A percentile compares a stretch with the other conserved stretches of the same genome.
Conservation (phyloP, 1,139 yeast species). For the Kluyveromyces marxianus region DNA sequence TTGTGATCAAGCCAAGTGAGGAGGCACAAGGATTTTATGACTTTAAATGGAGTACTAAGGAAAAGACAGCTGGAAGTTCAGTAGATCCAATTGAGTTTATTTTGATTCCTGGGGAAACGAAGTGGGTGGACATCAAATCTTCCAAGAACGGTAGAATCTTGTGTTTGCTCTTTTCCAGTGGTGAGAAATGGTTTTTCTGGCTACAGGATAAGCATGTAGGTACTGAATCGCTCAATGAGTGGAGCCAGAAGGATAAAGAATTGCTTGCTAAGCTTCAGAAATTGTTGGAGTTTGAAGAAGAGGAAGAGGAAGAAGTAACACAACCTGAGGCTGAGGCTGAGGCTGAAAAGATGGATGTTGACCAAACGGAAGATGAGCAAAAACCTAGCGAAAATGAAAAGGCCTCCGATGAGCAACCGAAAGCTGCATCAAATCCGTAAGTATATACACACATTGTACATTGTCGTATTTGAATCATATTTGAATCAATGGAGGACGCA, state of each 20-base stretch:
- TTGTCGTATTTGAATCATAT: not conserved
- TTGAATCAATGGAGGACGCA: conserved; percentile 4
- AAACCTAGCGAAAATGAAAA: conserved; percentile 15
- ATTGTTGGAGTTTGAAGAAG: conserved; percentile 42
- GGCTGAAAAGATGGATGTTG: conserved; percentile 18
- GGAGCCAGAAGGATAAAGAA: conserved; percentile 56
- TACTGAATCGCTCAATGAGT: conserved; percentile 43
- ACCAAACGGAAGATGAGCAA: conserved; percentile 2
- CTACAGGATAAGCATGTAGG: conserved; percentile 74
- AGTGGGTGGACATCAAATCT: conserved; percentile 66
- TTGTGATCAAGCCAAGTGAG: conserved; percentile 50
- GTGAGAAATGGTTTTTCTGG: conserved; percentile 85
- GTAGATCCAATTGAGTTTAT: conserved; percentile 60
- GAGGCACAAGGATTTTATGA: conserved; percentile 44
- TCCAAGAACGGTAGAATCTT: conserved; percentile 82
- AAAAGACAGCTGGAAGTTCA: conserved; percentile 31
- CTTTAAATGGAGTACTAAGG: conserved; percentile 56
- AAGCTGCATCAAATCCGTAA: conserved; percentile 11
- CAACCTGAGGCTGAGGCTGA: conserved; percentile 14
- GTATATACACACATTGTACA: not conserved
- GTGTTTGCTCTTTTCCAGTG: conserved; percentile 78
- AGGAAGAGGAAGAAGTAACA: conserved; percentile 28
- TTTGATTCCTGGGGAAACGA: conserved; percentile 88
- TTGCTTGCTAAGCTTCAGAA: conserved; percentile 47
- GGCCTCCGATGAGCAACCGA: conserved; percentile 9